Evolutionary conservation across 2,329 filamentous ascomycete genomes (phyloP), one percentile per base, ranked within the genome.

Genomic region (Neopestalotiopsis sp.): DNA sequence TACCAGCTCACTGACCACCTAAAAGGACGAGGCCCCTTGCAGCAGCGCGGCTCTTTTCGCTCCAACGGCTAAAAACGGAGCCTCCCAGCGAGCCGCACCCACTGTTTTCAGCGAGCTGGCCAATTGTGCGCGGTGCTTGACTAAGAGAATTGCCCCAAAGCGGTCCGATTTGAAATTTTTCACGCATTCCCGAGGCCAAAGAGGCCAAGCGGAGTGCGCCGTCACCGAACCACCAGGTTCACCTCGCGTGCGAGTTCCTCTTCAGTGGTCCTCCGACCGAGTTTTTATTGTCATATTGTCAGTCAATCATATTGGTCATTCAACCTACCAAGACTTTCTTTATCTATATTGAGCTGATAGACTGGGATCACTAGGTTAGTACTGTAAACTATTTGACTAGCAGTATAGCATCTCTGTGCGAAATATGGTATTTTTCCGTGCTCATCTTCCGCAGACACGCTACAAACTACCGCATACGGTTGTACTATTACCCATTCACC

Each of bases 101-200:
- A 34, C 59, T 62, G 20, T 62, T 57, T 38, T 24, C 12, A 2
- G 17, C 1, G 1, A 5, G 34, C 52, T 28, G 56, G 38, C 65
- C 65, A 67, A 67, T 67, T 7, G 34, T 30, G 14, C 14, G 4
- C 24, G 3, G 56, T 24, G 32, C 56, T 49, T 67, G 65, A 67
- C 65, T 67, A 67, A 67, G 34, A 67, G 65, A 67, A 67, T 67
- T 32, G 65, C 65, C 65, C 58, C 52, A 60, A 40, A 12, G 56
- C 56, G 65, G 65, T 67, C 65, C 65, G 65, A 67, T 67, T 67
- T 32, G 58, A 57, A 57, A 24, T 57, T 57, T 66, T 34, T 32
- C 32, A 32, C n/a, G 42, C 42, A 24, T 4, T 38, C 49, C 17
- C 20, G n/a, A 17, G 30, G 20, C 38, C 28, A 9, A 1, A 7